Evolutionary conservation across 768 basidiomycete species (phyloP).

Genomic region (Sarcodon aspratus): DNA sequence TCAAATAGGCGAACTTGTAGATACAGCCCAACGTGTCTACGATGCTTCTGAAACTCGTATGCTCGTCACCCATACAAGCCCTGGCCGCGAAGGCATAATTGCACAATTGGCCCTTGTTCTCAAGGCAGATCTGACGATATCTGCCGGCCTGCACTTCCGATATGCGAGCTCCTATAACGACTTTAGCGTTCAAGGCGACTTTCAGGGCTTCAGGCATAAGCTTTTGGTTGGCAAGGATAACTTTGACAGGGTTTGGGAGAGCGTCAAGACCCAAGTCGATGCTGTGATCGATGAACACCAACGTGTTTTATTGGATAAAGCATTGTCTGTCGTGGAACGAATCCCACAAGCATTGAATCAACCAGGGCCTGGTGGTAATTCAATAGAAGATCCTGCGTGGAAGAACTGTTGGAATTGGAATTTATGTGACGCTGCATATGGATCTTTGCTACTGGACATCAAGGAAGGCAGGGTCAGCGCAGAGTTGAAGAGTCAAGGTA

Average conservation of each 20-base stretch:
- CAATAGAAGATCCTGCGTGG: constrained; percentile 81
- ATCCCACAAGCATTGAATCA: constrained; percentile 45
- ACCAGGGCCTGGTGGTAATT: constrained; percentile 27
- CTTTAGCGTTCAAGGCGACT: constrained; percentile 85
- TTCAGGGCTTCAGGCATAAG: constrained; percentile 80
- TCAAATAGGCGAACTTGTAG: constrained; percentile 95
- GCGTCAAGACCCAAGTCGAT: constrained; percentile 85
- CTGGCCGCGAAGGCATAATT: constrained; percentile 88
- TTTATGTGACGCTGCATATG: constrained; percentile 90
- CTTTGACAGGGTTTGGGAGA: constrained; percentile 93
- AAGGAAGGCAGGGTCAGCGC: constrained; percentile 88
- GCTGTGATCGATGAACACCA: constrained; percentile 87
- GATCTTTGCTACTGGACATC: constrained; percentile 78
- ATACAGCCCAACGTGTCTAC: constrained; percentile 90
- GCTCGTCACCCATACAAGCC: constrained; percentile 84
- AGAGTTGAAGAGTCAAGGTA: constrained; percentile 88
- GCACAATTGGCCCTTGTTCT: constrained; percentile 81
- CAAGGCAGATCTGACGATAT: constrained; percentile 91
- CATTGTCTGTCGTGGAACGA: constrained; percentile 72
- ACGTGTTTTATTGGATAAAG: constrained; percentile 80
- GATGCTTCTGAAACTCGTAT: constrained; percentile 91
- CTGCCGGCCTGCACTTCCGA: constrained; percentile 94
- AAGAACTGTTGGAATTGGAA: constrained; percentile 99
- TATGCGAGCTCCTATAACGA: constrained; percentile 96
- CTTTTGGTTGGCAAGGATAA: constrained; percentile 63